phyloP scores from a whole-genome alignment of 805 yeast genomes.

The Saccharomycopsis vini region DNA sequence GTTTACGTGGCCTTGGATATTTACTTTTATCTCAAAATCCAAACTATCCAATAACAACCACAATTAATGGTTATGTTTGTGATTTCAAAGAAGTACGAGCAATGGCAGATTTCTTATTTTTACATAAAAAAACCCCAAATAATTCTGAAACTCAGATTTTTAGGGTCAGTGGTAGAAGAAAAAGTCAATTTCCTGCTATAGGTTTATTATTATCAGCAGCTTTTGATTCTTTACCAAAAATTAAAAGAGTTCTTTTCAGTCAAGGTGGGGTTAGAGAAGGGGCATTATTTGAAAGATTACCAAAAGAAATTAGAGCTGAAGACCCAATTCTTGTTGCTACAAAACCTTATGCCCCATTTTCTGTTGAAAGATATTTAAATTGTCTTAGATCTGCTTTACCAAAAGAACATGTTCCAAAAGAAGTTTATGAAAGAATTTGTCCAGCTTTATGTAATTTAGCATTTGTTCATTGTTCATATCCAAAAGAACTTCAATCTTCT shows the following conservation, averaged over 20 bases:
- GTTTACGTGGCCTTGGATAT: constrained; percentile 63
- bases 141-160: constrained; percentile 37
- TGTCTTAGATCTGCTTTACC: constrained; percentile 53
- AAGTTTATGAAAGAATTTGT: constrained; percentile 49
- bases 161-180: constrained; percentile 57
- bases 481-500: constrained; percentile 66
- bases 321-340: constrained; percentile 68
- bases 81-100: constrained; percentile 42
- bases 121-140: constrained; percentile 43
- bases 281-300: constrained; percentile 52
- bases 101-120: constrained; percentile 41
- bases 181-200: constrained; percentile 61
- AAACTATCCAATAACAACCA: constrained; percentile 59
- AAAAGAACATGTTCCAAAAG: constrained; percentile 40
- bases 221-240: constrained; percentile 48
- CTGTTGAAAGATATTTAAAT: constrained; percentile 47
- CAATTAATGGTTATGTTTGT: constrained; percentile 61
- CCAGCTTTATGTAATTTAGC: constrained; percentile 69
- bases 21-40: constrained; percentile 41
- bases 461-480: constrained; percentile 68
- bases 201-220: constrained; percentile 55
- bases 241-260: constrained; percentile 56
- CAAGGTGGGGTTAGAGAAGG: constrained; percentile 81
- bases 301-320: constrained; percentile 47
- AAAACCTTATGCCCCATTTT: constrained; percentile 60